Conservation (phyloP, 1,284 basidiomycete species). For the Moniliophthora roreri region DNA sequence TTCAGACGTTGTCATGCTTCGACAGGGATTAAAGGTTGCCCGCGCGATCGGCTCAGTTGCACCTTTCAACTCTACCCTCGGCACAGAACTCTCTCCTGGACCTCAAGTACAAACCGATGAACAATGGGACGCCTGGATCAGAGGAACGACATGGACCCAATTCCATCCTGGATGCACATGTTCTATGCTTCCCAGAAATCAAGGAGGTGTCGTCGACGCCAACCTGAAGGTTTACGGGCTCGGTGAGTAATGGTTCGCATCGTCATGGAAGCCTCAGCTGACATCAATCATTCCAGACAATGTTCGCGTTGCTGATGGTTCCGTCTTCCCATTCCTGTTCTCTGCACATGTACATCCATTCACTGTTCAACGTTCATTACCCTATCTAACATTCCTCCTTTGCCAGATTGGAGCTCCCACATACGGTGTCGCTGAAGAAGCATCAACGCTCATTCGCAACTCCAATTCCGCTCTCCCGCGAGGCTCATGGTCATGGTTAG, state of each 20-base stretch:
- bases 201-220: constrained; percentile 45
- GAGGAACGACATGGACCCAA: constrained; percentile 34
- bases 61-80: constrained; percentile 36
- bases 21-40: constrained; percentile 58
- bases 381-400: not conserved
- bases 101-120: constrained; percentile 37
- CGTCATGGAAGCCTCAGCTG: not conserved
- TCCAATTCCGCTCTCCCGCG: not conserved
- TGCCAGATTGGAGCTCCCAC: constrained; percentile 44
- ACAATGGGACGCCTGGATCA: constrained; percentile 48
- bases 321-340: constrained; percentile 54
- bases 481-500: constrained; percentile 4
- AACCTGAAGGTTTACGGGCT: constrained; percentile 36
- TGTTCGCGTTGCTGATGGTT: constrained; percentile 53
- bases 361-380: not conserved
- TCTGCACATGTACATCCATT: constrained; percentile 43
- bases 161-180: constrained; percentile 49
- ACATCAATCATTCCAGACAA: constrained; percentile 29
- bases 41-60: constrained; percentile 40
- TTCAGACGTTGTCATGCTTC: constrained; percentile 52
- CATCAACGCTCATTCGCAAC: constrained; percentile 43
- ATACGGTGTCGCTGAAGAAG: constrained; percentile 63
- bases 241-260: constrained; percentile 18
- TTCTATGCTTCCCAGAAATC: constrained; percentile 39
- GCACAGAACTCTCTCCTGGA: constrained; percentile 41